A percentile compares a stretch with the other conserved stretches of the same genome.
Conservation (phyloP, 495 filamentous ascomycete species). For the Penicillium bialowiezense region DNA sequence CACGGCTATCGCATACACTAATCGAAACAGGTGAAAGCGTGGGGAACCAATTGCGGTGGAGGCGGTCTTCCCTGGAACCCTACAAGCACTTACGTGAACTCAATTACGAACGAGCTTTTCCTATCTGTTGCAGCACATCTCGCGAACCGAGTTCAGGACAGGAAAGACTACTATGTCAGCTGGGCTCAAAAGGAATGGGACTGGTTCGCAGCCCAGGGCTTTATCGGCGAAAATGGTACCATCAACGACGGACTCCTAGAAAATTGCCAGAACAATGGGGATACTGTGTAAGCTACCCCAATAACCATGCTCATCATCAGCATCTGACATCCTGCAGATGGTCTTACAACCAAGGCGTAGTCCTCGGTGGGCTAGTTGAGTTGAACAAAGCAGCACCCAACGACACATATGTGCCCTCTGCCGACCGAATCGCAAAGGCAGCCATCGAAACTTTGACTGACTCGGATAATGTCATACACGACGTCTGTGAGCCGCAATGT, state of each 20-base stretch:
- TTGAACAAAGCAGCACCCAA: constrained; percentile 55
- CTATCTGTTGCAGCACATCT: constrained; percentile 67
- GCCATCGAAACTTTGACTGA: constrained; percentile 56
- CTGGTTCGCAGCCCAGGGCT: constrained; percentile 64
- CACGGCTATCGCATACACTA: background rate
- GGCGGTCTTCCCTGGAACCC: constrained; percentile 72
- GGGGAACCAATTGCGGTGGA: constrained; percentile 40
- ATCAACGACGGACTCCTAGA: constrained; percentile 70
- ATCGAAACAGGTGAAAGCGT: constrained; percentile 36
- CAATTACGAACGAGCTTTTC: constrained; percentile 76
- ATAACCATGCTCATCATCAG: background rate
- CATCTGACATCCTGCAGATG: constrained; percentile 33
- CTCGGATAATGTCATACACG: constrained; percentile 55
- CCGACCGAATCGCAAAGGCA: constrained; percentile 62
- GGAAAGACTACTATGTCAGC: constrained; percentile 51
- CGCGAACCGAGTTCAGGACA: constrained; percentile 58
- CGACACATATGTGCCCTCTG: constrained; percentile 48
- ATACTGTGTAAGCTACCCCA: constrained; percentile 35
- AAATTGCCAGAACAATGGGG: constrained; percentile 63
- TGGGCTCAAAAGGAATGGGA: constrained; percentile 59
- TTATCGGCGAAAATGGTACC: constrained; percentile 62
- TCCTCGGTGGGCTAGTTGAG: constrained; percentile 71
- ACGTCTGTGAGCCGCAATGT: constrained; percentile 62
- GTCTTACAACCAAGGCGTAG: constrained; percentile 80
- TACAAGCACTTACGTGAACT: constrained; percentile 56